Evolutionary conservation across 495 filamentous ascomycete species (phyloP).

Genomic region (Hypoxylon cercidicola): DNA sequence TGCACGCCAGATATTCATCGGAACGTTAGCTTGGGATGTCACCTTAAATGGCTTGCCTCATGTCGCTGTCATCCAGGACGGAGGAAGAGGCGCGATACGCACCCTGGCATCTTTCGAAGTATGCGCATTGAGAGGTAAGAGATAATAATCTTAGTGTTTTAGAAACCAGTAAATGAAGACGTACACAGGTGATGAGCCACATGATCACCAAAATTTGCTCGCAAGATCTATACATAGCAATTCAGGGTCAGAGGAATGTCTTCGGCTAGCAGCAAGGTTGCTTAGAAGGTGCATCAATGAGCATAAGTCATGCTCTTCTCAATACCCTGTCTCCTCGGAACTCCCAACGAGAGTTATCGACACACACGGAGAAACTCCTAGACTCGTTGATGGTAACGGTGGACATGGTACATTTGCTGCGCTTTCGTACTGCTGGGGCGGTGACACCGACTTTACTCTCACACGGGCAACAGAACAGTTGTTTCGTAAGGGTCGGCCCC

Average conservation of each 20-base stretch:
- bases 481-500: constrained; percentile 26
- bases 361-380: constrained; percentile 29
- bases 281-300: constrained; percentile 28
- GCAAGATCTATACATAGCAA: constrained; percentile 34
- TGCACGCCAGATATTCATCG: constrained; percentile 31
- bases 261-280: constrained; percentile 29
- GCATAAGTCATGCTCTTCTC: constrained; percentile 32
- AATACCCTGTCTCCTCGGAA: constrained; percentile 10
- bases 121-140: constrained; percentile 39
- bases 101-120: constrained; percentile 37
- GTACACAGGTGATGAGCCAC: constrained; percentile 31
- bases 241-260: constrained; percentile 32
- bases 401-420: constrained; percentile 31
- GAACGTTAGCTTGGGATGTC: constrained; percentile 31
- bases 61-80: constrained; percentile 30
- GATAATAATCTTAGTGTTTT: background rate
- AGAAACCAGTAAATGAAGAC: constrained; percentile 12
- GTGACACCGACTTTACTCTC: constrained; percentile 35
- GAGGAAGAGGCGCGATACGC: constrained; percentile 17
- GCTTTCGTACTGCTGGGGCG: constrained; percentile 44
- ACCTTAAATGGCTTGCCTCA: constrained; percentile 38
- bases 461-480: constrained; percentile 28
- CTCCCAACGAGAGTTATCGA: constrained; percentile 42
- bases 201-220: constrained; percentile 22
- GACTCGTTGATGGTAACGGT: constrained; percentile 29